Conservation (phyloP, 495 filamentous ascomycete genomes). For the Talaromyces trachyspermus region DNA sequence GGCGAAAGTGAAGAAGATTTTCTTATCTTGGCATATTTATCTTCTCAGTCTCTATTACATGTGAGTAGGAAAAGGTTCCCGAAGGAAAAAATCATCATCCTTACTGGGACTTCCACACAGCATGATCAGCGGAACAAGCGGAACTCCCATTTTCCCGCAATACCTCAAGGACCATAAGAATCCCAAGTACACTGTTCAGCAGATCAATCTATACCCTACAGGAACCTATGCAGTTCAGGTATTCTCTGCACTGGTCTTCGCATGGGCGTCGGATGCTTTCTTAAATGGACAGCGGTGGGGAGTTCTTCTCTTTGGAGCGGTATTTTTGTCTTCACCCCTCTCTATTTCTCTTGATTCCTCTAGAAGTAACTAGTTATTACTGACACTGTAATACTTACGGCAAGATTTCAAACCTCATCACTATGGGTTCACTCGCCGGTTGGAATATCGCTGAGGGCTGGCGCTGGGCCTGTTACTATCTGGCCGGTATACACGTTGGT, state of each 20-base stretch:
- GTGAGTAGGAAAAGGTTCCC: too few relatives aligned
- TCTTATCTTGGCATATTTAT: conserved; percentile 23
- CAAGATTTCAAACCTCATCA: background rate
- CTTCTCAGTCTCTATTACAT: conserved; percentile 6
- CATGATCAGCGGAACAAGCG: conserved; percentile 13
- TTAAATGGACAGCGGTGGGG: background rate
- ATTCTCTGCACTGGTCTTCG: background rate
- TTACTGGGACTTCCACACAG: conserved; percentile 11
- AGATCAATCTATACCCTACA: background rate
- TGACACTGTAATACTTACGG: background rate
- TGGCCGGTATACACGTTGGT: too few relatives aligned
- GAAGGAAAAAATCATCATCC: too few relatives aligned
- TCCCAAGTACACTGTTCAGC: background rate
- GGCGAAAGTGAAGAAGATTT: conserved; percentile 17
- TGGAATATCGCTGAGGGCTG: background rate
- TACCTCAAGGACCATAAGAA: background rate
- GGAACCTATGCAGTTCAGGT: background rate
- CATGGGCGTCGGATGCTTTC: background rate
- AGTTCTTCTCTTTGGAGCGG: background rate
- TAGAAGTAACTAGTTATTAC: background rate
- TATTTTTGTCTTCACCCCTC: background rate
- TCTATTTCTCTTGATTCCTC: background rate
- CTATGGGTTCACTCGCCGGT: background rate
- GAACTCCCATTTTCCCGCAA: background rate
- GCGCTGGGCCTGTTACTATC: background rate